Evolutionary conservation across 345 rosid species (phyloP), one percentile per base, ranked within the genome.

Genomic region (Euphorbia peplus): DNA sequence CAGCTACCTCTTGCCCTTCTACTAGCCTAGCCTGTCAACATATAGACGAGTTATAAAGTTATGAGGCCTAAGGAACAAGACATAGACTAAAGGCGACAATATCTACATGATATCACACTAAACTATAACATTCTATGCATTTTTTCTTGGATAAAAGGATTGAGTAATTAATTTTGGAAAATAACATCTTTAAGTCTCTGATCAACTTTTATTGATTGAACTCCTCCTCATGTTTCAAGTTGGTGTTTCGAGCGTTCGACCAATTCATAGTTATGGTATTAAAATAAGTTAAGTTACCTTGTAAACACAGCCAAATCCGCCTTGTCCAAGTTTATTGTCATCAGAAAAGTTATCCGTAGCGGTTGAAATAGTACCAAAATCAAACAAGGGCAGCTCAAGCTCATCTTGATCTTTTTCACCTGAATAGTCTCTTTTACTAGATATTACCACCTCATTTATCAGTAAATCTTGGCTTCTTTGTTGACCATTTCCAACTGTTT

Each of bases 271-370:
- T 32, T 32, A 32, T 32, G 6, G 37, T 6, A 32, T 32, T 32
- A 32, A 32, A 32, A 2, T 3, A 32, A 32, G 37, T 32, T 32
- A 32, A 32, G 6, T 76, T 86, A 93, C 96, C 96, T 81, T 85
- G 79, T 93, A 87, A 26, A 93, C 98, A 18, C 69, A 26, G 11
- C 98, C 98, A 55, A 91, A 87, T 16, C 95, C 92, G 4, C 95
- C 95, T 67, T 83, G 83, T 35, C 95, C 95, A 4, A 89, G 79
- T 69, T 79, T 82, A 59, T 84, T 81, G 42, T 78, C 75, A 3
- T 81, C 81, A 4, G 83, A 64, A 67, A 87, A 87, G 71, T 83
- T 77, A 58, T 77, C 22, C 0, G 90, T 87, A 10, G 90, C 88
- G 9, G 42, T 61, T 25, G 75, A 79, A 14, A 89, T 47, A 25